phyloP scores from a whole-genome alignment of 345 rosid genomes.

The Arabis hirsuta region DNA sequence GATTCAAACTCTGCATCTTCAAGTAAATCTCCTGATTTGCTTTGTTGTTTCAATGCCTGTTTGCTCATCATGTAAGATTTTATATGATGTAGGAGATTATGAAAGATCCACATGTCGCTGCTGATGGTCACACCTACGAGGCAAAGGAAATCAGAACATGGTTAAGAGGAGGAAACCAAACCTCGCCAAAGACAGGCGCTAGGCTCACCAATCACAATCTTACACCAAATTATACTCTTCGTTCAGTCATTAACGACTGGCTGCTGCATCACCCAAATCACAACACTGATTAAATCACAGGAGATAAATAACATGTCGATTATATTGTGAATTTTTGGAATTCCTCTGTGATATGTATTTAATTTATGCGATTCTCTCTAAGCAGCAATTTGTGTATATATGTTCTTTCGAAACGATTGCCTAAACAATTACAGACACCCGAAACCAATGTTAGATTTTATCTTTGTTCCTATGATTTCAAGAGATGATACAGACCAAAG shows the following conservation, averaged over 20 bases:
- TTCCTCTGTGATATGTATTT: background rate
- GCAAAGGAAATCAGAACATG: conserved; percentile 54
- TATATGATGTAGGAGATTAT: conserved; percentile 59
- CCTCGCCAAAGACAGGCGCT: conserved; percentile 63
- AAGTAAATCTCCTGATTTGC: too few relatives aligned
- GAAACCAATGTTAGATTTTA: too few relatives aligned
- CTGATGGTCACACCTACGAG: conserved; percentile 80
- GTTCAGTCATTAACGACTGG: conserved; percentile 69
- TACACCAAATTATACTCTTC: conserved; percentile 61
- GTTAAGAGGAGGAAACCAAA: conserved; percentile 52
- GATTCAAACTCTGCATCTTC: background rate
- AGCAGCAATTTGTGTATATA: too few relatives aligned
- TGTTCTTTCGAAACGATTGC: too few relatives aligned
- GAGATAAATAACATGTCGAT: background rate
- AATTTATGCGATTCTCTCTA: too few relatives aligned
- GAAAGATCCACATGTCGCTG: conserved; percentile 73
- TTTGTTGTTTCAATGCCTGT: too few relatives aligned
- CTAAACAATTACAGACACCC: too few relatives aligned
- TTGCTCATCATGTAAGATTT: background rate
- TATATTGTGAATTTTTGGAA: background rate
- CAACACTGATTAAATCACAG: background rate
- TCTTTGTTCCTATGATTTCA: too few relatives aligned
- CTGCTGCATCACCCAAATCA: conserved; percentile 35
- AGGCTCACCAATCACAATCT: conserved; percentile 49
- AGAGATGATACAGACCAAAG: too few relatives aligned